phyloP scores from a whole-genome alignment of 805 yeast genomes.

The Wickerhamiella vanderwaltii region DNA sequence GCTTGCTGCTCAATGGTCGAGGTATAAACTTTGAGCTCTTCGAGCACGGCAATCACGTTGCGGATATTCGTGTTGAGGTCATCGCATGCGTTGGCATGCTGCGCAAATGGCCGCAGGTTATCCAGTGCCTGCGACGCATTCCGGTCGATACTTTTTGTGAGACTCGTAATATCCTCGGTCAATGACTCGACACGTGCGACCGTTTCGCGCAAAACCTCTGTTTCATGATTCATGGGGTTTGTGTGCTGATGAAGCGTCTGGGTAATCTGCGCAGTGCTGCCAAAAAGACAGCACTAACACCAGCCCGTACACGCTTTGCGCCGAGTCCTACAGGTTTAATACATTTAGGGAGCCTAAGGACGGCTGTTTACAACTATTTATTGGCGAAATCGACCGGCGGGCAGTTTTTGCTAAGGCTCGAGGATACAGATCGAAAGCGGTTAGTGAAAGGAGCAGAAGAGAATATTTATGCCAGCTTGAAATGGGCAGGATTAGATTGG shows the following conservation, averaged over 20 bases:
- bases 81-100: slow-evolving; percentile 42
- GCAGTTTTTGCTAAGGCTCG: slow-evolving; percentile 66
- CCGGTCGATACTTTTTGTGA: slow-evolving; percentile 41
- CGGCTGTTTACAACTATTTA: slow-evolving; percentile 82
- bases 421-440: slow-evolving; percentile 84
- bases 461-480: slow-evolving; percentile 58
- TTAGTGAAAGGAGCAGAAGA: slow-evolving; percentile 72
- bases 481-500: slow-evolving; percentile 61
- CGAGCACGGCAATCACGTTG: slow-evolving; percentile 21
- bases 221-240: slow-evolving; percentile 32
- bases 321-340: slow-evolving; percentile 95
- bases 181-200: slow-evolving; percentile 46
- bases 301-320: slow-evolving; percentile 71
- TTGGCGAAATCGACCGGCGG: slow-evolving; percentile 74
- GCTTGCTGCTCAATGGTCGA: slow-evolving; percentile 46
- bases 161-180: slow-evolving; percentile 43
- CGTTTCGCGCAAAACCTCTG: slow-evolving; percentile 68
- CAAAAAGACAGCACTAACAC: not conserved
- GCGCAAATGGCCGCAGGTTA: slow-evolving; percentile 60
- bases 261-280: not conserved
- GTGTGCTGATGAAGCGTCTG: slow-evolving; percentile 9
- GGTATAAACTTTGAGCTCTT: slow-evolving; percentile 33
- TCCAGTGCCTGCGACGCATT: slow-evolving; percentile 43
- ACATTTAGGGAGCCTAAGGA: slow-evolving; percentile 88
- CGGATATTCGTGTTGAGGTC: slow-evolving; percentile 15